phyloP scores from a whole-genome alignment of 495 filamentous ascomycete genomes.

The Aspergillus sparsus region DNA sequence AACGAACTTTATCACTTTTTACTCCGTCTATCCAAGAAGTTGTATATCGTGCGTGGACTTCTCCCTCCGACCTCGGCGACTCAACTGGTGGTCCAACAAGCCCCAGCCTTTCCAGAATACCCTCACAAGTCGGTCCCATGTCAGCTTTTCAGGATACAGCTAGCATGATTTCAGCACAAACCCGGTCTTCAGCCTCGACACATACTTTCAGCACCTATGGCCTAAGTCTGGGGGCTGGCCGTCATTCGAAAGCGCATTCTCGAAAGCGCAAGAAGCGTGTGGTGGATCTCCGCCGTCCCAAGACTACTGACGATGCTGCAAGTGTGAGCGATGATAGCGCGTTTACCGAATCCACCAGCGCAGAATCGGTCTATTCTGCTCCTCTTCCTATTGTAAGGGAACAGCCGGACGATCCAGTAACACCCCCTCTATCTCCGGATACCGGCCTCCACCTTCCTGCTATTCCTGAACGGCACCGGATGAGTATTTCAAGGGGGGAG shows the following conservation, averaged over 20 bases:
- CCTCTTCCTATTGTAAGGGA: slow-evolving; percentile 45
- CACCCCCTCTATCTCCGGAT: slow-evolving; percentile 43
- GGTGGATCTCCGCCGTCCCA: slow-evolving; percentile 77
- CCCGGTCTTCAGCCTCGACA: slow-evolving; percentile 36
- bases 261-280: slow-evolving; percentile 91
- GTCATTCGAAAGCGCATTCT: slow-evolving; percentile 64
- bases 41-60: slow-evolving; percentile 89
- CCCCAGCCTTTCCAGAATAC: slow-evolving; percentile 55
- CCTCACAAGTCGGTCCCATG: slow-evolving; percentile 61
- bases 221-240: slow-evolving; percentile 62
- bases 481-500: slow-evolving; percentile 38
- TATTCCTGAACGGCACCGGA: slow-evolving; percentile 43
- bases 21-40: slow-evolving; percentile 81
- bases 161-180: slow-evolving; percentile 44
- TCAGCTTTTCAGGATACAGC: slow-evolving; percentile 55
- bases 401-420: slow-evolving; percentile 48
- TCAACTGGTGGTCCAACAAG: slow-evolving; percentile 54
- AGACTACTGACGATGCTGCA: slow-evolving; percentile 56
- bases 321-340: slow-evolving; percentile 54
- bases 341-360: slow-evolving; percentile 40
- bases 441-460: slow-evolving; percentile 36
- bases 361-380: slow-evolving; percentile 45
- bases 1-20: slow-evolving; percentile 82
- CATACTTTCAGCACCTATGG: slow-evolving; percentile 52
- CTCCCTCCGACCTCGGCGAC: slow-evolving; percentile 70